phyloP scores from a whole-genome alignment of 345 rosid genomes.

The Rhodomyrtus tomentosa region DNA sequence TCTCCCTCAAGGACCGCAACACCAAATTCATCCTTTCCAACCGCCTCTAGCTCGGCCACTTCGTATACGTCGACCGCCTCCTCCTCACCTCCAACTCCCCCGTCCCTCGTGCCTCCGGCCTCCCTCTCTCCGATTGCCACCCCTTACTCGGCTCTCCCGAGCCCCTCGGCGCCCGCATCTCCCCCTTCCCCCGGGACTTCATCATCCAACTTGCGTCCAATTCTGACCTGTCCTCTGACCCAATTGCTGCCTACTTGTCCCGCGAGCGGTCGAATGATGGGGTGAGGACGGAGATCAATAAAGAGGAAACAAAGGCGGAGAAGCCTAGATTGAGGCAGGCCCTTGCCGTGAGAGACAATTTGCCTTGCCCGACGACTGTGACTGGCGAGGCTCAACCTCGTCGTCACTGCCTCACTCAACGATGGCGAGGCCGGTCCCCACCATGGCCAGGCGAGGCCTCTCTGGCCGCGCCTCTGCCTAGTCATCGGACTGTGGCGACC shows the following conservation, averaged over 20 bases:
- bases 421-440: too few relatives aligned
- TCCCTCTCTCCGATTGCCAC: constrained; percentile 88
- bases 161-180: constrained; percentile 69
- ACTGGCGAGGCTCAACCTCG: too few relatives aligned
- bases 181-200: constrained; percentile 61
- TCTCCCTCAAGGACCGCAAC: constrained; percentile 88
- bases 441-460: too few relatives aligned
- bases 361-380: too few relatives aligned
- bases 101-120: constrained; percentile 62
- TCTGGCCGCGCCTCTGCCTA: too few relatives aligned
- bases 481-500: too few relatives aligned
- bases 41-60: constrained; percentile 97
- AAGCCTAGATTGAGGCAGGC: constrained; percentile 31
- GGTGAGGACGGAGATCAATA: neutral
- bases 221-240: neutral
- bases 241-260: neutral
- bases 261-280: neutral
- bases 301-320: constrained; percentile 10
- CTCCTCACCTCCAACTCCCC: constrained; percentile 49
- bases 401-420: too few relatives aligned
- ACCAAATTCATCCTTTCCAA: constrained; percentile 81
- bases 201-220: constrained; percentile 68
- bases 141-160: constrained; percentile 74
- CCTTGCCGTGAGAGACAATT: constrained; percentile 27
- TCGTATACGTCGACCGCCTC: constrained; percentile 79